phyloP scores from a whole-genome alignment of 805 yeast species.

The Groenewaldozyma salmanticensis region DNA sequence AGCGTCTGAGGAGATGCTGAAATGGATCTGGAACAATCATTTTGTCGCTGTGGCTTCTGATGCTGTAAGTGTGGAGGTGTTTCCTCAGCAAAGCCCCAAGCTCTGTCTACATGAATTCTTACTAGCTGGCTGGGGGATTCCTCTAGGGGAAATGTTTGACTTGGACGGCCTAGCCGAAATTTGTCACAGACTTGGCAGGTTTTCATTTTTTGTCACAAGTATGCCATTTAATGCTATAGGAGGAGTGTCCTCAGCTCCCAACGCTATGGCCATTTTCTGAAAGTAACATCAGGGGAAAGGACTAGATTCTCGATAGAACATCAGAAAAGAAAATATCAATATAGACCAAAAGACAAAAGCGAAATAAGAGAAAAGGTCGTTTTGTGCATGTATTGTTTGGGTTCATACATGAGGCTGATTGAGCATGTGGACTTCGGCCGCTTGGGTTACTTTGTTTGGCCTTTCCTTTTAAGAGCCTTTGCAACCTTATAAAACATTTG shows the following conservation, averaged over 20 bases:
- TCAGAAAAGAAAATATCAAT: too few species aligned
- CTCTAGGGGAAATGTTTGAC: slow-evolving; percentile 29
- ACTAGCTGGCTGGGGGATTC: slow-evolving; percentile 29
- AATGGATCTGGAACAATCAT: slow-evolving; percentile 23
- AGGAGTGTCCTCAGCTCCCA: slow-evolving; percentile 30
- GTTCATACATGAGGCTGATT: too few species aligned
- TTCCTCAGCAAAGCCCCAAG: slow-evolving; percentile 13
- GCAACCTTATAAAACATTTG: too few species aligned
- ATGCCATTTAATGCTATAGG: slow-evolving; percentile 29
- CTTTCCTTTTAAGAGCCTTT: too few species aligned
- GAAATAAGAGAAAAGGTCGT: too few species aligned
- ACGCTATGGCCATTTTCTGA: slow-evolving; percentile 36
- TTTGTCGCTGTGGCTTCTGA: slow-evolving; percentile 26
- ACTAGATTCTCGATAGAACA: too few species aligned
- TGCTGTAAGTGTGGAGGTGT: slow-evolving; percentile 22
- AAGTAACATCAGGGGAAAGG: too few species aligned
- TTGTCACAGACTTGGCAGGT: slow-evolving; percentile 21
- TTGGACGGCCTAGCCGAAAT: slow-evolving; percentile 23
- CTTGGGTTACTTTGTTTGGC: too few species aligned
- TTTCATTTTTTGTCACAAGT: slow-evolving; percentile 25
- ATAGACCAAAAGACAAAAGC: too few species aligned
- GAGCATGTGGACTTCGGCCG: too few species aligned
- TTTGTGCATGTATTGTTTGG: too few species aligned
- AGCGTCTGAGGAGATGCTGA: slow-evolving; percentile 20
- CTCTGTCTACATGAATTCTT: slow-evolving; percentile 11